These are phyloP conservation scores for Zygosaccharomyces kombuchaensis DNA, from an alignment of 805 yeast species.

Conservation along the genomic window DNA sequence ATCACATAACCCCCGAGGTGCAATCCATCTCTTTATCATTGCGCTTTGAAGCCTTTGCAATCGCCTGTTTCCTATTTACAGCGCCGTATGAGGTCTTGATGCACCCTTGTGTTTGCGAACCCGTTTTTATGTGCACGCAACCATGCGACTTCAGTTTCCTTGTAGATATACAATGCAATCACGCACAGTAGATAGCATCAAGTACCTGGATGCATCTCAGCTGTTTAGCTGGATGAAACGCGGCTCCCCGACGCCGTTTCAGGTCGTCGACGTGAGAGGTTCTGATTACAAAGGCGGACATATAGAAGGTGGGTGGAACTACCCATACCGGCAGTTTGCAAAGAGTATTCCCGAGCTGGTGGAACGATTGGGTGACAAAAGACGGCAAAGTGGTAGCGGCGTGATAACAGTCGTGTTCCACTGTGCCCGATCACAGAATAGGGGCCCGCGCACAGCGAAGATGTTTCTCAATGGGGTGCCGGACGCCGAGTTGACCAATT, in stretches of 20 bases:
- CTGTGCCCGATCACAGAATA: conserved; percentile 83
- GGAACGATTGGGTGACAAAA: conserved; percentile 36
- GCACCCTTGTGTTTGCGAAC: too few relatives aligned
- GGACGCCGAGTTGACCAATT: conserved; percentile 30
- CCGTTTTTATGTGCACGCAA: too few relatives aligned
- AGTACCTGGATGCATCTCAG: conserved; percentile 26
- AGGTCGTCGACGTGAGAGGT: conserved; percentile 81
- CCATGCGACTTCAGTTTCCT: too few relatives aligned
- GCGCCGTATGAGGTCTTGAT: too few relatives aligned
- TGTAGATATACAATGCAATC: conserved; percentile 11
- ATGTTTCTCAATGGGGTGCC: conserved; percentile 41
- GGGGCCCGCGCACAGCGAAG: conserved; percentile 86
- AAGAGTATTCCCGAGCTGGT: conserved; percentile 52
- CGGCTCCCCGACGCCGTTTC: conserved; percentile 23
- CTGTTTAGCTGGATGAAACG: conserved; percentile 28
- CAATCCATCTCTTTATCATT: too few relatives aligned
- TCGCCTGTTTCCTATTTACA: too few relatives aligned
- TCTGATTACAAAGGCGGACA: conserved; percentile 69
- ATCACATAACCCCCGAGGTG: too few relatives aligned
- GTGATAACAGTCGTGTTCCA: conserved; percentile 58
- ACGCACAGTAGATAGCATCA: conserved; percentile 21
- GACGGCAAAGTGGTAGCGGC: conserved; percentile 16
- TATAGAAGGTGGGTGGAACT: conserved; percentile 25
- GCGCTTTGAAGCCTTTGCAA: too few relatives aligned
- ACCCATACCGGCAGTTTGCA: conserved; percentile 48